Evolutionary conservation across 23 red algal species (phyloP).

Genomic region (Porphyridium purpureum): DNA sequence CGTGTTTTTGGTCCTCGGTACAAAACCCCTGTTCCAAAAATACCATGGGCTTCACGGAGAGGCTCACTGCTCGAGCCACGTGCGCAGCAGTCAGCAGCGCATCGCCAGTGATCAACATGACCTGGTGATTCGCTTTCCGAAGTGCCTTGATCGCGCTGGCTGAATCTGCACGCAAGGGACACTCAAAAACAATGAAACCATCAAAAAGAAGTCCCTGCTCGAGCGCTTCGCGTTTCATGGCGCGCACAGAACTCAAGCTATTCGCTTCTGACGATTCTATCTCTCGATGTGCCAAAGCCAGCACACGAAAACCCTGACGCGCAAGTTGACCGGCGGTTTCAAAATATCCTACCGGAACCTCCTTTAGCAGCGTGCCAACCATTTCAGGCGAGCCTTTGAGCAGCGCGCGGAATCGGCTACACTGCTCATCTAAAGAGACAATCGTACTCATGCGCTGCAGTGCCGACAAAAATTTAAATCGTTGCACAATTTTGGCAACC

Average conservation of each 20-base stretch:
- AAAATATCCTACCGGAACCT: conserved; percentile 40
- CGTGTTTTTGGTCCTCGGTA: too few species aligned
- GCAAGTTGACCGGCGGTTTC: conserved; percentile 48
- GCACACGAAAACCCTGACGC: conserved; percentile 62
- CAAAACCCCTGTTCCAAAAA: too few species aligned
- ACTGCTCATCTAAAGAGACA: conserved; percentile 20
- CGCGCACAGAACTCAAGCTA: conserved; percentile 11
- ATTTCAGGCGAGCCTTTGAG: conserved; percentile 94
- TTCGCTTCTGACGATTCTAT: conserved; percentile 30
- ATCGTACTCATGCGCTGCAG: conserved; percentile 96
- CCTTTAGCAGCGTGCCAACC: conserved; percentile 34
- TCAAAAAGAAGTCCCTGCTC: conserved; percentile 64
- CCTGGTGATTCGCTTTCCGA: conserved; percentile 50
- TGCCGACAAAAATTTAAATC: conserved; percentile 58
- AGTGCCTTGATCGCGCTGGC: conserved; percentile 45
- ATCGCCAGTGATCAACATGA: conserved; percentile 92
- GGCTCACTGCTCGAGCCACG: conserved; percentile 74
- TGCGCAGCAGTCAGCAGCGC: conserved; percentile 73
- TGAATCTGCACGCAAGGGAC: conserved; percentile 74
- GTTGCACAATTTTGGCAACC: conserved; percentile 62
- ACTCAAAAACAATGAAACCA: conserved; percentile 87
- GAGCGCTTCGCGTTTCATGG: conserved; percentile 31
- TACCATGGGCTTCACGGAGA: conserved; percentile 40
- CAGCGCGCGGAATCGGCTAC: conserved; percentile 15
- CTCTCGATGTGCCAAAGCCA: conserved; percentile 62